phyloP scores from a whole-genome alignment of 2,329 filamentous ascomycete genomes.

The Cladosporium sp. region DNA sequence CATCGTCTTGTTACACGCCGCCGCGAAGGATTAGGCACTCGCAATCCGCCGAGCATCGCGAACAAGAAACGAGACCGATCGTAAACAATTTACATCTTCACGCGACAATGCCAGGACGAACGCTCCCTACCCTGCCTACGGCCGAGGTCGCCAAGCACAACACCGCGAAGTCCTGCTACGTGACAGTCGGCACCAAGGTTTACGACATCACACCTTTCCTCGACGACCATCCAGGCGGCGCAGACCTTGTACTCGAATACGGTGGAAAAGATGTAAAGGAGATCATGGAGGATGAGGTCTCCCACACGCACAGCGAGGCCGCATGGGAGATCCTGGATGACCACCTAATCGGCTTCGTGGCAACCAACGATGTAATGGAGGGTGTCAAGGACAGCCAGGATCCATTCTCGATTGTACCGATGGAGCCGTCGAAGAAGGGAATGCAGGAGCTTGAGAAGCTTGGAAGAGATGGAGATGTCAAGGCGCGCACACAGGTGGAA shows the following conservation, averaged over 20 bases:
- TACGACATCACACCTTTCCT: slow-evolving; percentile 94
- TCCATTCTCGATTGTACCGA: slow-evolving; percentile 53
- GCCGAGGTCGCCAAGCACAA: slow-evolving; percentile 82
- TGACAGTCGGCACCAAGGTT: slow-evolving; percentile 84
- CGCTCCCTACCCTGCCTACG: slow-evolving; percentile 77
- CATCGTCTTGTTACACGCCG: neutral
- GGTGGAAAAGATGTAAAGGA: slow-evolving; percentile 81
- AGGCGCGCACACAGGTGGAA: slow-evolving; percentile 41
- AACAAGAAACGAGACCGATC: neutral
- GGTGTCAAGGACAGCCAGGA: slow-evolving; percentile 49
- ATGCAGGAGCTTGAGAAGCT: slow-evolving; percentile 53
- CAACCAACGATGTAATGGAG: slow-evolving; percentile 58
- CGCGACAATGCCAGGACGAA: slow-evolving; percentile 70
- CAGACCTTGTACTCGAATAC: slow-evolving; percentile 84
- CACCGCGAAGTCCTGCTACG: slow-evolving; percentile 81
- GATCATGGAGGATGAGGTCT: slow-evolving; percentile 79
- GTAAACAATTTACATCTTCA: neutral
- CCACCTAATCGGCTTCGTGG: slow-evolving; percentile 77
- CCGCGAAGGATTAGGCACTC: neutral
- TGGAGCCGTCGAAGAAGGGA: slow-evolving; percentile 52
- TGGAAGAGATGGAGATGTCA: slow-evolving; percentile 42
- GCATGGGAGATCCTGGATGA: slow-evolving; percentile 97
- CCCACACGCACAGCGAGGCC: slow-evolving; percentile 82
- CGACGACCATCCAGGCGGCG: slow-evolving; percentile 85
- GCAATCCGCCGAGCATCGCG: neutral